Percentiles rank a stretch among this genome's conserved stretches.
Conservation (phyloP, 139 green algal species). For the Chlorella sp. region DNA sequence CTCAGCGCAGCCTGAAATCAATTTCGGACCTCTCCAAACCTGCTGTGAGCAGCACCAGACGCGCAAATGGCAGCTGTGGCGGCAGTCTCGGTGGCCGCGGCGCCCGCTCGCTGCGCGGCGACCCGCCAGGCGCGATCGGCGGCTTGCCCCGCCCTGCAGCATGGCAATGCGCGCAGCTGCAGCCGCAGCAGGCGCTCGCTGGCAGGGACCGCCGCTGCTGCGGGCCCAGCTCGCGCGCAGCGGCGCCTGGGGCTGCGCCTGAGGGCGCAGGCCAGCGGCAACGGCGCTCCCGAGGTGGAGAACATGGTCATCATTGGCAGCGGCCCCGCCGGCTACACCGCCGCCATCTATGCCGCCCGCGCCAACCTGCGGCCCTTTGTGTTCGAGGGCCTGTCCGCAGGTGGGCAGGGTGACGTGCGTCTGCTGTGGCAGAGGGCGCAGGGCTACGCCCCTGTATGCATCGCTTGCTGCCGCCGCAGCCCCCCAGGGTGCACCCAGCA, state of each 20-base stretch:
- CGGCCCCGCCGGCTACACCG: slow-evolving; percentile 90
- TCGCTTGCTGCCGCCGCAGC: not conserved
- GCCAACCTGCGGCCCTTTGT: slow-evolving; percentile 94
- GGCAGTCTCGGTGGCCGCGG: not conserved
- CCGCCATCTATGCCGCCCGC: slow-evolving; percentile 92
- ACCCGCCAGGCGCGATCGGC: not conserved
- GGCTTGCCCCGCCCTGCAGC: not conserved
- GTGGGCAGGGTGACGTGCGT: not conserved
- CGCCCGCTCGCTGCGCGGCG: not conserved
- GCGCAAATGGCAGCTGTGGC: too few species aligned
- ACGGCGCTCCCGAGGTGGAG: slow-evolving; percentile 38
- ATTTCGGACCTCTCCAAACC: too few species aligned
- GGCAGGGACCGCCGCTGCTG: too few species aligned
- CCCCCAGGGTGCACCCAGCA: too few species aligned
- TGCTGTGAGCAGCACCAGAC: too few species aligned
- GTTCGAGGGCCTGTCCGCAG: slow-evolving; percentile 84
- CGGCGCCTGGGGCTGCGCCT: too few species aligned
- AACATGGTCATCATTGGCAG: slow-evolving; percentile 90
- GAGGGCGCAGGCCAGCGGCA: not conserved
- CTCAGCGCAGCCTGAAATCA: too few species aligned
- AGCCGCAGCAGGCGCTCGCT: too few species aligned
- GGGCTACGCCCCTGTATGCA: too few species aligned
- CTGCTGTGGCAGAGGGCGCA: too few species aligned
- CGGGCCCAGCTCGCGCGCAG: too few species aligned
- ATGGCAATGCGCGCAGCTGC: too few species aligned